phyloP scores from a whole-genome alignment of 495 filamentous ascomycete genomes.

The Xylaria castorea region DNA sequence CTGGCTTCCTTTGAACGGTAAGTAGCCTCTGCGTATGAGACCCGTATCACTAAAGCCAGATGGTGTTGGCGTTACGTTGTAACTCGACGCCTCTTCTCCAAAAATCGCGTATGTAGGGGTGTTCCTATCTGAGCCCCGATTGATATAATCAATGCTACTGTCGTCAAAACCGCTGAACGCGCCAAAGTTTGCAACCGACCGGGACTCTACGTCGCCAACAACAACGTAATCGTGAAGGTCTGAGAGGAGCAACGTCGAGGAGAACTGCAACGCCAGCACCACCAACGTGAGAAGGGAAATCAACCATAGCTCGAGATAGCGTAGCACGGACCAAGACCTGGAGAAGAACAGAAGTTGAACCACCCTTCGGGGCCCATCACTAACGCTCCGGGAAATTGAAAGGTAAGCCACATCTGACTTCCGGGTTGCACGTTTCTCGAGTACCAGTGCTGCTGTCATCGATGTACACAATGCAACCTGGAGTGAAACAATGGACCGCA shows the following conservation, averaged over 20 bases:
- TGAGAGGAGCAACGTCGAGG: slow-evolving; percentile 14
- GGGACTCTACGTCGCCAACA: neutral
- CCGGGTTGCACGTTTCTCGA: slow-evolving; percentile 9
- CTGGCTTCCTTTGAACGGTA: neutral
- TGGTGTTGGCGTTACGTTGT: neutral
- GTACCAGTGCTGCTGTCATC: slow-evolving; percentile 11
- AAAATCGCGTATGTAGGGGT: neutral
- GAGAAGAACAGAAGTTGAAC: slow-evolving; percentile 1
- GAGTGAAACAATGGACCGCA: slow-evolving; percentile 12
- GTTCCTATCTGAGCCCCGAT: neutral
- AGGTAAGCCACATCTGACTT: slow-evolving; percentile 17
- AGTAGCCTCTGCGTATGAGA: neutral
- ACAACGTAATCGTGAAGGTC: neutral
- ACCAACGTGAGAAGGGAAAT: slow-evolving; percentile 8
- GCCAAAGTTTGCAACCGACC: neutral
- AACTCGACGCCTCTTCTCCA: neutral
- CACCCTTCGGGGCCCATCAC: slow-evolving; percentile 10
- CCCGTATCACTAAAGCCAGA: slow-evolving; percentile 17
- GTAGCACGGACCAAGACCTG: slow-evolving; percentile 6
- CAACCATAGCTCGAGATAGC: slow-evolving; percentile 10
- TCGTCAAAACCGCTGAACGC: neutral
- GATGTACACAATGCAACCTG: slow-evolving; percentile 19
- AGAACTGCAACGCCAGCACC: slow-evolving; percentile 14
- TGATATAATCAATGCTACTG: neutral
- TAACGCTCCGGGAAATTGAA: slow-evolving; percentile 14